Base-by-base conservation (phyloP, 768 basidiomycete species). In the Mycena vulgaris region DNA sequence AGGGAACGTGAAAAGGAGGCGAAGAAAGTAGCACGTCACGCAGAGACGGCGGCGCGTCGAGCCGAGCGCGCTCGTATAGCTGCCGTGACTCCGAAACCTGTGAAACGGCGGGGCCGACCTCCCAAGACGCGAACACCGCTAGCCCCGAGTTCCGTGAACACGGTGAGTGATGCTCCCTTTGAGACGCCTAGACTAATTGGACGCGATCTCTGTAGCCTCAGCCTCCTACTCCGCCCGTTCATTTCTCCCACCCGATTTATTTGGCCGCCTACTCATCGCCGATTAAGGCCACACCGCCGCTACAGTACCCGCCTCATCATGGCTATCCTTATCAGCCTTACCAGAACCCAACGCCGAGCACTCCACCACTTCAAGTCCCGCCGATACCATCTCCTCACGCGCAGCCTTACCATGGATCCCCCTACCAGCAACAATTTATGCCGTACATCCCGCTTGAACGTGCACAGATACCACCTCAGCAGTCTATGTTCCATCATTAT, bases 131-230 rank as follows among this genome's bases (percentile, higher is more conserved):
- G 42, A 28, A 19, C 19, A 25, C 57, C 59, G 28, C 45, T 60
- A 5, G 45, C 59, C n/a, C 9, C 28, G 27, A n/a, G 30, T 31
- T 48, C 59, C 21, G 23, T 28, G 28, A 48, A 45, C 40, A 48
- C 23, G 7, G 57, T 58, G 27, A 40, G 57, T 30, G 19, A 5
- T 42, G 4, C 5, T 39, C 5, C 27, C 17, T 16, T 23, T 13
- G 5, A 30, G 7, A 14, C 33, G 42, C 75, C 13, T 63, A 74
- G 16, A 56, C 42, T 67, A 48, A 59, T 49, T 42, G 28, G 37
- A 33, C 33, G 40, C 19, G 21, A 16, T 23, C 13, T 63, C 23
- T 56, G 52, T 16, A 25, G 21, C 37, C 35, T n/a, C 51, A 39
- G n/a, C 49, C 31, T 33, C 19, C 35, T 21, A 42, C 68, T 10